Conservation (phyloP, 805 yeast species). For the Teunomyces funiuensis region DNA sequence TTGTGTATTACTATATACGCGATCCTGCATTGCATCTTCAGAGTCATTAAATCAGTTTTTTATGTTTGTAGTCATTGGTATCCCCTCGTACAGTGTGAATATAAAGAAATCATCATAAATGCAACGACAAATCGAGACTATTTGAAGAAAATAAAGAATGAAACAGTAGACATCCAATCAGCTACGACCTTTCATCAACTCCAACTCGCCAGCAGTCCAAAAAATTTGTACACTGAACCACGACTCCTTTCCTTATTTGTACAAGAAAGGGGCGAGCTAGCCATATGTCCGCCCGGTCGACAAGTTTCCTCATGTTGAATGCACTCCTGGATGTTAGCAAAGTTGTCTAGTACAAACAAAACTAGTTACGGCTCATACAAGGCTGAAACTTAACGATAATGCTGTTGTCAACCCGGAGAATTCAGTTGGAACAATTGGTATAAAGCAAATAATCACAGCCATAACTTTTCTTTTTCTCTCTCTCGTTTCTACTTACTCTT, state of each 20-base stretch:
- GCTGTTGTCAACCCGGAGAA: constrained; percentile 52
- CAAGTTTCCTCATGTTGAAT: constrained; percentile 39
- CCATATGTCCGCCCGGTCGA: constrained; percentile 55
- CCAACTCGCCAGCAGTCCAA: constrained; percentile 44
- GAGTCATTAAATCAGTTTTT: constrained; percentile 57
- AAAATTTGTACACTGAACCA: constrained; percentile 52
- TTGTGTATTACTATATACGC: neutral
- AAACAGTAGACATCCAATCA: constrained; percentile 19
- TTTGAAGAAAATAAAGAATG: constrained; percentile 20
- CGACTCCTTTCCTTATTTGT: constrained; percentile 47
- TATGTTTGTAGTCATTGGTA: constrained; percentile 37
- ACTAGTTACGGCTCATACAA: constrained; percentile 47
- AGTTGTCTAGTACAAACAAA: neutral
- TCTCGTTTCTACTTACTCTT: neutral
- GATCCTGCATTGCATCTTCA: constrained; percentile 23
- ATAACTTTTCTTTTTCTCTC: constrained; percentile 6
- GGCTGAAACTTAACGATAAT: constrained; percentile 62
- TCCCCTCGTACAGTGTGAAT: constrained; percentile 61
- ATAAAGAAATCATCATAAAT: constrained; percentile 44
- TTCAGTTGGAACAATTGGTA: constrained; percentile 66
- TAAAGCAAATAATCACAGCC: constrained; percentile 50
- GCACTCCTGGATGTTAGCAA: constrained; percentile 4
- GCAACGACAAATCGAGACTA: constrained; percentile 10
- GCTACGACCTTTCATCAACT: constrained; percentile 55
- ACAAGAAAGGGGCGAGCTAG: constrained; percentile 40